Base-by-base conservation (phyloP, 2,329 filamentous ascomycete genomes). In the Cephalotrichum gorgonifer region DNA sequence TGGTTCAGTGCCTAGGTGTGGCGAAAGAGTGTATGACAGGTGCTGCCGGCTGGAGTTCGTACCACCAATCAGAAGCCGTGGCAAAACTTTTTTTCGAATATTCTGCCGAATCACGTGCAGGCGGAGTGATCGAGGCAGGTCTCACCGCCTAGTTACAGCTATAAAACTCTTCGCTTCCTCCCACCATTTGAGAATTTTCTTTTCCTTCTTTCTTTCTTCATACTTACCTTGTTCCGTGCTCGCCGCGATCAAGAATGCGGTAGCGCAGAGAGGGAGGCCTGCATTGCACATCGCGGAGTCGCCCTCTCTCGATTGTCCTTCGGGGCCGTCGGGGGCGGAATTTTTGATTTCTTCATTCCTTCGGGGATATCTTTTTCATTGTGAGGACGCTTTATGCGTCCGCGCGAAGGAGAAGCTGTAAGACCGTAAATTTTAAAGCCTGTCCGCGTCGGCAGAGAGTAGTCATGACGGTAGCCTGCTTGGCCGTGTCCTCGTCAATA, bases 241-340 rank as follows among this genome's bases (percentile, higher is more conserved):
- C 54, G 58, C 61, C 60, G 39, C 58, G 71, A 61, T 75, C 71
- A 74, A 54, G 67, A 69, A 67, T 59, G 54, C 62, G 60, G 57
- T 57, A 50, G 55, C 56, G 61, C 65, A 72, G 66, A 60, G 57
- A 57, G 65, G 67, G 61, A 64, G 63, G 64, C 69, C 71, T 74
- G 70, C 71, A 75, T 73, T 71, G 71, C 71, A 75, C 71, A 71
- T 60, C 69, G 71, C 66, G 71, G 71, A 64, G 69, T 70, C 64
- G 58, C 64, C 63, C 64, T 61, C 59, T 57, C 64, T 72, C 66
- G 64, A 72, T 71, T 73, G 70, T 67, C 69, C 69, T 73, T 72
- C 65, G 65, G 67, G 68, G 67, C 70, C 71, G 69, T 73, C 65
- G 69, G 65, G 63, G 65, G 66, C 61, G 66, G 42, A 73, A 72